These are phyloP conservation scores for Cytospora schulzeri DNA, from an alignment of 2,329 filamentous ascomycete species.

Conservation along the genomic window DNA sequence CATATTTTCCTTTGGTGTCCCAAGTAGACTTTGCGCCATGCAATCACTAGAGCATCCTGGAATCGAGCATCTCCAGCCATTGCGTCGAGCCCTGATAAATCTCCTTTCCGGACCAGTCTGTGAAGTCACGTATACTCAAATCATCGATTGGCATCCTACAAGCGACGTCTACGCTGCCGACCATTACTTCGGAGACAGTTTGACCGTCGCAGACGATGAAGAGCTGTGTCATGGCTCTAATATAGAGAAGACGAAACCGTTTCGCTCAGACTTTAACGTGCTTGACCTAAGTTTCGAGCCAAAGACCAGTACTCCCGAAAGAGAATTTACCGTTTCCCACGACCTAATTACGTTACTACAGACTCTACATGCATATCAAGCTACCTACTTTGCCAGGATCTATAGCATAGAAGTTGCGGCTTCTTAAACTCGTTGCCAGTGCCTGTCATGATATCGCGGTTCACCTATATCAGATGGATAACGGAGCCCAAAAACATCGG, in stretches of 20 bases:
- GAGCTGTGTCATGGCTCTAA: not conserved
- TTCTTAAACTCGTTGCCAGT: constrained; percentile 1
- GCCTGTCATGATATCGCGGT: constrained; percentile 6
- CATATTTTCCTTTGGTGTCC: not conserved
- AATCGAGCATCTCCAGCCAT: not conserved
- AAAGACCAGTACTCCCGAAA: not conserved
- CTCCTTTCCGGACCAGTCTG: not conserved
- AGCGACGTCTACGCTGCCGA: not conserved
- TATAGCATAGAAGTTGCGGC: not conserved
- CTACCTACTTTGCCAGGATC: not conserved
- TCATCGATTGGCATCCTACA: not conserved
- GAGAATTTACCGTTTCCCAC: not conserved
- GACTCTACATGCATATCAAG: constrained; percentile 8
- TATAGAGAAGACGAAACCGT: not conserved
- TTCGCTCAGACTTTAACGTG: not conserved
- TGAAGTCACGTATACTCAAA: not conserved
- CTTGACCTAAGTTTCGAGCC: not conserved
- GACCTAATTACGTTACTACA: not conserved
- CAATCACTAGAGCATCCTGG: not conserved
- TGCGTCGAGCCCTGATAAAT: not conserved
- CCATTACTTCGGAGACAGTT: not conserved
- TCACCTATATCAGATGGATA: constrained; percentile 2
- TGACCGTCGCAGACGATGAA: not conserved
- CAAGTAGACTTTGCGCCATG: not conserved
- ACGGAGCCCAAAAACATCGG: constrained; percentile 2